Base-by-base conservation (phyloP, 2,329 filamentous ascomycete species). In the Rachicladosporium sp. region DNA sequence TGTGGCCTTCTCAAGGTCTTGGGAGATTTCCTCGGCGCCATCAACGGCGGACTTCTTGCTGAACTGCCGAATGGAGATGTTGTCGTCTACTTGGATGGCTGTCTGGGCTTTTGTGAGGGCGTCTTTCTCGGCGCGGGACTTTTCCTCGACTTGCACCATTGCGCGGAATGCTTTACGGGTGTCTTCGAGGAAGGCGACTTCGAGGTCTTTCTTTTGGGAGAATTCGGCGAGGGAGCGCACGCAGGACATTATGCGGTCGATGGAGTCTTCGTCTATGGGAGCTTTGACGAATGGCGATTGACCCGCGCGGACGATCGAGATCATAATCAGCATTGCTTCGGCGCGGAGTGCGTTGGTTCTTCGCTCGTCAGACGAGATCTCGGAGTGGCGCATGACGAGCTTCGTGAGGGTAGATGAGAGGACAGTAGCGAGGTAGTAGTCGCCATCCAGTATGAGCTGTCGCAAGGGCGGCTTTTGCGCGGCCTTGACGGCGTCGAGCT, bases 321-420 rank as follows among this genome's bases (percentile, higher is more conserved):
- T 94, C 88, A 96, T 94, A 59, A 98, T 96, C 38, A 98, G 74
- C 91, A 98, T 98, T 33, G 91, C 91, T 63, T 98, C 91, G 3
- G 91, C 91, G 36, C 86, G 82, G 21, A 98, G 74, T 23, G 89
- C 88, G 53, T 98, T 98, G 23, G 89, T 96, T 31, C 91, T 81
- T 33, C 84, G 83, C 32, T 72, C 65, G 53, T 95, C 89, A 15
- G 81, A 69, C 1, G 89, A 95, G 44, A 96, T 88, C 58, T 96
- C 88, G 2, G 86, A 82, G 60, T 96, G 87, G 38, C 91, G 83
- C 87, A 98, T 94, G 37, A 98, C 91, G 40, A 98, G 74, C 67
- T 98, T 98, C 10, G 91, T 94, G 42, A 98, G 74, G 1, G 89
- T 95, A 6, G 88, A 91, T 1, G 89, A 89, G n/a, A 98, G 75